phyloP scores from a whole-genome alignment of 129 eudicot genomes.

The Helianthus tuberosus region DNA sequence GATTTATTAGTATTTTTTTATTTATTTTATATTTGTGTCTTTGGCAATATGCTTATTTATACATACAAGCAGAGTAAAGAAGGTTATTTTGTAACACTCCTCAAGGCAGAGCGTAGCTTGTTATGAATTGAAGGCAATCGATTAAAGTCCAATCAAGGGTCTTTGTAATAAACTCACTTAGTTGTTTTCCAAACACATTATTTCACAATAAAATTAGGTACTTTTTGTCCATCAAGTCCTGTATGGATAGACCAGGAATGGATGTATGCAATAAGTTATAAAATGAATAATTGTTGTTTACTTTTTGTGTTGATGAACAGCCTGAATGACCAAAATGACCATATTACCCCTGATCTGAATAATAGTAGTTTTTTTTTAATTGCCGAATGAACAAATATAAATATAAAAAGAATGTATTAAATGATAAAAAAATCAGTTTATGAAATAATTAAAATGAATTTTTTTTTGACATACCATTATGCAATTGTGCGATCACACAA shows the following conservation, averaged over 20 bases:
- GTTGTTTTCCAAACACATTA: constrained; percentile 2
- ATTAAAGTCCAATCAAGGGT: background rate
- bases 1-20: too few relatives aligned
- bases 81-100: background rate
- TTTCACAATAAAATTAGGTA: background rate
- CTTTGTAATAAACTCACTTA: constrained; percentile 1
- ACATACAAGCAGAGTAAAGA: background rate
- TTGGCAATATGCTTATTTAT: too few relatives aligned
- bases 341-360: background rate
- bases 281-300: background rate
- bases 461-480: background rate
- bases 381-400: background rate
- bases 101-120: background rate
- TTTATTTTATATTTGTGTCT: too few relatives aligned
- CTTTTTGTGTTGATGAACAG: background rate
- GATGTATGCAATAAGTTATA: background rate
- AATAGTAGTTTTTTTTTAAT: too few relatives aligned
- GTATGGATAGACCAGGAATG: background rate
- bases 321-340: constrained; percentile 4
- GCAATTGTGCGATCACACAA: background rate
- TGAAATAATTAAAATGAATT: background rate
- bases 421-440: background rate
- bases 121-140: background rate
- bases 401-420: background rate
- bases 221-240: background rate